phyloP scores from a whole-genome alignment of 495 filamentous ascomycete species.

The Annulohypoxylon bovei region DNA sequence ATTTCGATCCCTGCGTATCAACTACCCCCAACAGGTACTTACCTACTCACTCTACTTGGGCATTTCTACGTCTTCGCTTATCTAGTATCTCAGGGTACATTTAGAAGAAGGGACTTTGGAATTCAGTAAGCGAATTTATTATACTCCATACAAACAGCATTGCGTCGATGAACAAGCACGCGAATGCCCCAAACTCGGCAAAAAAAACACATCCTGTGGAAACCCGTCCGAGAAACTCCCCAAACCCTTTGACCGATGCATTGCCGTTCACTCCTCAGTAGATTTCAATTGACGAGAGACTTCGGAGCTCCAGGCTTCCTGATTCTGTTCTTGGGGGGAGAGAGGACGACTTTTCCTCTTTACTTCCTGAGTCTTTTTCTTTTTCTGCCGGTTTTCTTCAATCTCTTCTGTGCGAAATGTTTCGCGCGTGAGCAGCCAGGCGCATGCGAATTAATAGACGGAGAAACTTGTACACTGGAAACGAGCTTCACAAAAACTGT shows the following conservation, averaged over 20 bases:
- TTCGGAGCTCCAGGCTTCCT: slow-evolving; percentile 32
- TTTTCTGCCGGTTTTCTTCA: background rate
- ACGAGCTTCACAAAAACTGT: background rate
- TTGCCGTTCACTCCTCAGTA: slow-evolving; percentile 9
- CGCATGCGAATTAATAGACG: slow-evolving; percentile 1
- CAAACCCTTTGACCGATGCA: slow-evolving; percentile 16
- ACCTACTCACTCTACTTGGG: background rate
- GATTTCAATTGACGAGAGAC: slow-evolving; percentile 20
- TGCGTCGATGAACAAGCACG: slow-evolving; percentile 13
- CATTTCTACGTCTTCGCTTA: background rate
- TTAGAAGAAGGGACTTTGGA: background rate
- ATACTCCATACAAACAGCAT: slow-evolving; percentile 26
- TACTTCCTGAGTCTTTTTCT: background rate
- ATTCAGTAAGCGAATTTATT: slow-evolving; percentile 23
- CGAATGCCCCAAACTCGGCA: background rate
- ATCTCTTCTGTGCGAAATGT: background rate
- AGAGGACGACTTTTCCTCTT: background rate
- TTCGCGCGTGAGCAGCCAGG: background rate
- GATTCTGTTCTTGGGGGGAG: background rate
- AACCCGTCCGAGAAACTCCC: slow-evolving; percentile 22
- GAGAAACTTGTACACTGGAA: background rate
- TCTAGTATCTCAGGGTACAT: background rate
- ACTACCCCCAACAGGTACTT: too few species aligned
- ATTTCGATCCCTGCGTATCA: background rate
- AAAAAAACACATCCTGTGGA: slow-evolving; percentile 8